Percentiles rank a stretch among this genome's conserved stretches.
Evolutionary conservation across 495 filamentous ascomycete species (phyloP).

Genomic region (Penicillium nucicola): DNA sequence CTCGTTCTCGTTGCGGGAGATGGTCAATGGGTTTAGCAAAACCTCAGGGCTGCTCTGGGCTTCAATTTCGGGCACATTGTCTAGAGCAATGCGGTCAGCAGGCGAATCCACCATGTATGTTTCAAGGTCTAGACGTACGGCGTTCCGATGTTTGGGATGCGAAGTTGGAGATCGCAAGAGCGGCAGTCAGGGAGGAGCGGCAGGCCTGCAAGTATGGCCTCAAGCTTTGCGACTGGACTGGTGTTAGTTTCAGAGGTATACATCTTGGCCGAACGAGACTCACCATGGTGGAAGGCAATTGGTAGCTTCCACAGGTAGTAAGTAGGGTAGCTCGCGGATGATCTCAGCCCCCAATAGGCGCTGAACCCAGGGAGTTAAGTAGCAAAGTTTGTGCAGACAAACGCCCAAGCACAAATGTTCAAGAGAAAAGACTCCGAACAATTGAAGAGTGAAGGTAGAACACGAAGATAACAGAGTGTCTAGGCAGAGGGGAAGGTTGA

Average conservation of each 20-base stretch:
- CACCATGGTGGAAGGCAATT: conserved; percentile 17
- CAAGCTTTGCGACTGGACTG: conserved; percentile 85
- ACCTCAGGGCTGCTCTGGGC: conserved; percentile 89
- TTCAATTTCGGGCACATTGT: conserved; percentile 95
- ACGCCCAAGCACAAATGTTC: too few relatives aligned
- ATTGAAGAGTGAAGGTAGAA: neutral
- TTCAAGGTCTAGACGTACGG: conserved; percentile 26
- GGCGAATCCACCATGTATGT: neutral
- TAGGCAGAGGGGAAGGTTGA: conserved; percentile 9
- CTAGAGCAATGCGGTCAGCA: neutral
- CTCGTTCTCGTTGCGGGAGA: conserved; percentile 94
- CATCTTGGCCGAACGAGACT: neutral
- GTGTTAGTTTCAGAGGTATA: conserved; percentile 4
- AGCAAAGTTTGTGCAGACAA: too few relatives aligned
- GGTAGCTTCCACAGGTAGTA: neutral
- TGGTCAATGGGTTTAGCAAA: conserved; percentile 74
- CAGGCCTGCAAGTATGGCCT: conserved; percentile 82
- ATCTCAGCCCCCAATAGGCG: too few relatives aligned
- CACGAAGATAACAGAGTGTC: conserved; percentile 1
- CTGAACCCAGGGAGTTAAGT: too few relatives aligned
- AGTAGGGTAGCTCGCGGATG: neutral
- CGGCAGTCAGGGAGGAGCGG: conserved; percentile 88
- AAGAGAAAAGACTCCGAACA: too few relatives aligned
- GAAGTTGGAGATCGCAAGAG: conserved; percentile 94
- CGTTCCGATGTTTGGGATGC: conserved; percentile 93